Conservation (phyloP, 106 monocot genomes). For the Phalaenopsis equestris region DNA sequence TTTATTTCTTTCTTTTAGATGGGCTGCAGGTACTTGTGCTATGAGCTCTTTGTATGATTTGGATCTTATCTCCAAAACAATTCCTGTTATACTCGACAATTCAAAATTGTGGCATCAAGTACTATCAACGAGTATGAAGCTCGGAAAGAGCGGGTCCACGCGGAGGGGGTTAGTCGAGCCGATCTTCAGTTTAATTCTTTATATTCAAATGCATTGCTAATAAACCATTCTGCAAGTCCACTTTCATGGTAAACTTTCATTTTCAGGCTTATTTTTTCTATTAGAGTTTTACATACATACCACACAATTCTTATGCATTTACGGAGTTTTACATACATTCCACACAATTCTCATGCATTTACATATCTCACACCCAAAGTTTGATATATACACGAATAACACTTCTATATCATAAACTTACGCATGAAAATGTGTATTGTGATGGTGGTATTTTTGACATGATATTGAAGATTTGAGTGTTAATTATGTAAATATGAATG, state of each 20-base stretch:
- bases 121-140: conserved; percentile 61
- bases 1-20: conserved; percentile 26
- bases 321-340: no score
- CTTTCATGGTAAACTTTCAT: conserved; percentile 71
- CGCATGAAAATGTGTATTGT: no score
- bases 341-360: no score
- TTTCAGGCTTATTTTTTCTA: not conserved
- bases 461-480: no score
- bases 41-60: conserved; percentile 93
- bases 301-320: no score
- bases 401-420: no score
- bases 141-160: conserved; percentile 45
- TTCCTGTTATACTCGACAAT: conserved; percentile 83
- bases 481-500: no score
- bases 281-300: no score
- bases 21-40: conserved; percentile 80
- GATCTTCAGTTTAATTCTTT: conserved; percentile 49
- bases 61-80: conserved; percentile 62
- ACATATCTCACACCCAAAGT: no score
- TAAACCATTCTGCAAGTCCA: conserved; percentile 86
- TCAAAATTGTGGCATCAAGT: conserved; percentile 73
- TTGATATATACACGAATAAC: no score
- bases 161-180: conserved; percentile 35
- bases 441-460: no score
- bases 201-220: conserved; percentile 59